A percentile compares a stretch with the other conserved stretches of the same genome.
phyloP scores from a whole-genome alignment of 169 alveolate species.

The Plasmodium malariae region DNA sequence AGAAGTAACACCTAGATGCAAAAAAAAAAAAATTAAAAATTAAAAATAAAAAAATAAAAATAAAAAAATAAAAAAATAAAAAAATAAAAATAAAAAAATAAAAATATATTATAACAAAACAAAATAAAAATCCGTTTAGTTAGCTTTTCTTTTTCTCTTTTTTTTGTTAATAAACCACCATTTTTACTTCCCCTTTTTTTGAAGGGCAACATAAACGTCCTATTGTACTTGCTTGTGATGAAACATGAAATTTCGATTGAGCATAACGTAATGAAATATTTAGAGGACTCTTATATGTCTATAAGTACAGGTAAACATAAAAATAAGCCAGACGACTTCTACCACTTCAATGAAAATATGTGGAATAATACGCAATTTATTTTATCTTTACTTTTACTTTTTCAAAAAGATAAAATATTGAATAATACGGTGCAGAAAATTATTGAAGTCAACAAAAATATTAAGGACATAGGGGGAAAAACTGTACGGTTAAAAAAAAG shows the following conservation, averaged over 20 bases:
- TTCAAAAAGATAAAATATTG: conserved; percentile 30
- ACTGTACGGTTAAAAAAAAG: conserved; percentile 35
- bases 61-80: neutral
- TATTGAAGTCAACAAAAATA: conserved; percentile 30
- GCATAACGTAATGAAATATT: conserved; percentile 24
- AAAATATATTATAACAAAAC: neutral
- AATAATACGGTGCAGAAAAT: conserved; percentile 20
- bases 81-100: neutral
- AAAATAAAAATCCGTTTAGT: neutral
- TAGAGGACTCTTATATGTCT: conserved; percentile 35
- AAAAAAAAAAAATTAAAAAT: too few species aligned
- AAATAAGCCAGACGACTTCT: neutral
- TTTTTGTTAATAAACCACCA: neutral
- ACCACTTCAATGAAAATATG: too few species aligned
- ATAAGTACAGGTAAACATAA: conserved; percentile 17
- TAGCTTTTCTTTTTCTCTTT: neutral
- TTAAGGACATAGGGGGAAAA: conserved; percentile 50
- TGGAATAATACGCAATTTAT: neutral
- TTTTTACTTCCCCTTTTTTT: conserved; percentile 1
- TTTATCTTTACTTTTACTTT: conserved; percentile 4
- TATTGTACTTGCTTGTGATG: conserved; percentile 17
- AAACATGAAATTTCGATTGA: conserved; percentile 36
- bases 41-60: neutral
- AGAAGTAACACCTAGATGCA: conserved; percentile 16
- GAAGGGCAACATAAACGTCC: conserved; percentile 28